A percentile compares a stretch with the other conserved stretches of the same genome.
phyloP scores from a whole-genome alignment of 163 green algal genomes.

The Picocystis sp. region DNA sequence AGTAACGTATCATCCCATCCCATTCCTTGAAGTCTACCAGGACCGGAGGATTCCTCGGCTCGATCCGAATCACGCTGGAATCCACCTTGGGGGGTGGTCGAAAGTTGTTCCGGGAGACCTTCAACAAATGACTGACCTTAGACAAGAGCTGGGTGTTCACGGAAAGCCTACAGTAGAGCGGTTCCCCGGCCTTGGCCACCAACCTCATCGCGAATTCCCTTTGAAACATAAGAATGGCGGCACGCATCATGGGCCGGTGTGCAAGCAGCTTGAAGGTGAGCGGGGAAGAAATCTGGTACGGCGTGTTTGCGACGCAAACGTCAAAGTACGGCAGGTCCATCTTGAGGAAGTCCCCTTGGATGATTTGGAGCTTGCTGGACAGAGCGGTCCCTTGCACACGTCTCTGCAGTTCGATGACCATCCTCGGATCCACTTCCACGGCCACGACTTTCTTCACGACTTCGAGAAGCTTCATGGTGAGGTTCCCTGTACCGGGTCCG shows the following conservation, averaged over 20 bases:
- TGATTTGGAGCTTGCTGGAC: conserved; percentile 68
- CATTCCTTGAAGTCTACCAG: conserved; percentile 94
- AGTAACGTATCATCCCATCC: conserved; percentile 89
- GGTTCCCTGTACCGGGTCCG: conserved; percentile 91
- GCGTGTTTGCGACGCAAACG: conserved; percentile 97
- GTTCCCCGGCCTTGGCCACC: conserved; percentile 69
- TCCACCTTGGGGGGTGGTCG: conserved; percentile 91
- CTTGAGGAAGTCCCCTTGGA: conserved; percentile 93
- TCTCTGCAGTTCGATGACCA: conserved; percentile 90
- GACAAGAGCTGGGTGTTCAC: conserved; percentile 92
- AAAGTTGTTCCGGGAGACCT: conserved; percentile 94
- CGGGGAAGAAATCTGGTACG: conserved; percentile 97
- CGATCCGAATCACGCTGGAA: conserved; percentile 89
- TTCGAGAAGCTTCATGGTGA: conserved; percentile 93
- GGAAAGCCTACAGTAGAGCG: conserved; percentile 52
- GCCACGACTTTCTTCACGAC: conserved; percentile 88
- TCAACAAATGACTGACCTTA: conserved; percentile 67
- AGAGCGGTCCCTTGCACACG: conserved; percentile 79
- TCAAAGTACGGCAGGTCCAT: conserved; percentile 98
- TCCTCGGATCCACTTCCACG: conserved; percentile 86
- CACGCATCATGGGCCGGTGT: conserved; percentile 58
- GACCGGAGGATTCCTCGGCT: conserved; percentile 78
- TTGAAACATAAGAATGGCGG: conserved; percentile 97
- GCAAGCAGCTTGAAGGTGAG: conserved; percentile 97
- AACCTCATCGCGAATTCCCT: conserved; percentile 98